Evolutionary conservation across 1,284 basidiomycete genomes (phyloP), one percentile per base, ranked within the genome.

Genomic region (Leucoagaricus sp.): DNA sequence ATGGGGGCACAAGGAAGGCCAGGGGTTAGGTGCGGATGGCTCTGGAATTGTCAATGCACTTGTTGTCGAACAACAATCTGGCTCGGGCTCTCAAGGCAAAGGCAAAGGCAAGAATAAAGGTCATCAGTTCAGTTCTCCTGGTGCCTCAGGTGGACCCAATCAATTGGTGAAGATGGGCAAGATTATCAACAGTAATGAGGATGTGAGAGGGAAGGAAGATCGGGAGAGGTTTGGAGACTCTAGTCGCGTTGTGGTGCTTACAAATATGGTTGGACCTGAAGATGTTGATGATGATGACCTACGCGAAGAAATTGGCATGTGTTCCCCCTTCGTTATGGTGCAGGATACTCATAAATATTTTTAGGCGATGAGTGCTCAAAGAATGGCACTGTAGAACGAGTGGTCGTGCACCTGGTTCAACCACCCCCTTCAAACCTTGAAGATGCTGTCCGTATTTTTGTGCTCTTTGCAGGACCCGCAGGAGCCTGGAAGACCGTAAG

Each of bases 401-500:
- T 97, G 8, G 76, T 96, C 42, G 81, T 96, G 1, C 93, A 97
- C 64, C 75, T 85, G 31, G 83, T 91, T 40, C 76, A 86, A 46
- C 89, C 91, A 1, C 74, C 81, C 2, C 82, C 87, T 0, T 62
- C 69, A 2, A 77, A 85, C 49, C 75, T 81, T 1, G 83, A 85
- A 9, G 87, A 93, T 28, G 83, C 85, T 0, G 86, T 95, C 7
- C 84, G 92, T 42, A 87, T 96, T 46, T 96, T 94, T 69, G 87
- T 95, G 6, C 75, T 89, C 47, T 96, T 95, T 65, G 85, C 85
- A 0, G 95, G 95, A 0, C 89, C 94, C 8, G 94, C 84, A 0
- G 96, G 93, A 7, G 96, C 95, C 2, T 98, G 94, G 93, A 93
- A 94, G 70, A 94, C 93, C 0, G 91, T 94, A 1, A 84, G 90